A percentile compares a stretch with the other conserved stretches of the same genome.
Conservation (phyloP, 208 protist genomes). For the Phytomonas francai region DNA sequence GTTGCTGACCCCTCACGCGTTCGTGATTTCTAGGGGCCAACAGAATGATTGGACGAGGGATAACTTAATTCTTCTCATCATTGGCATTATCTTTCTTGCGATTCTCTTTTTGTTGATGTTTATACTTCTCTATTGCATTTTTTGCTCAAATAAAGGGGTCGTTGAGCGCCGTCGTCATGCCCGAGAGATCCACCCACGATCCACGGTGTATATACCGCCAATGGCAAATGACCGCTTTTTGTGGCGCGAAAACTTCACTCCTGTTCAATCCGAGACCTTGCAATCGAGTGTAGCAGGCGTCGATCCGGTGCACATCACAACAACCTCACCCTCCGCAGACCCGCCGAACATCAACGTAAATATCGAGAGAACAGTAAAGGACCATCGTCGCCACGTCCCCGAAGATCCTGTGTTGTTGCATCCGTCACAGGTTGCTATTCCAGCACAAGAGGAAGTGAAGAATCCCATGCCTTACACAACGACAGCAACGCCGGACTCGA, state of each 20-base stretch:
- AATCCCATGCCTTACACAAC: constrained; percentile 7
- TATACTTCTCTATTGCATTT: constrained; percentile 62
- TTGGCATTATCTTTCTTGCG: constrained; percentile 62
- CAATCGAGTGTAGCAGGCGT: neutral
- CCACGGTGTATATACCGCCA: neutral
- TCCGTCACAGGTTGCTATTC: neutral
- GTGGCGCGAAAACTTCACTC: neutral
- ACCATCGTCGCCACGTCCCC: constrained; percentile 8
- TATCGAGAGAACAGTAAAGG: neutral
- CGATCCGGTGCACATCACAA: neutral
- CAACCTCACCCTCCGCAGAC: neutral
- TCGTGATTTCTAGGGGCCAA: constrained; percentile 2
- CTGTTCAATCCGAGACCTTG: neutral
- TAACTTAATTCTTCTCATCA: constrained; percentile 62
- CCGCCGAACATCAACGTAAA: neutral
- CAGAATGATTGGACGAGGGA: constrained; percentile 31
- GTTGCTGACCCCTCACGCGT: constrained; percentile 7
- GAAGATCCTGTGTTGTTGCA: constrained; percentile 6
- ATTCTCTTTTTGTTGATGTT: constrained; percentile 62
- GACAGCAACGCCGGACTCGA: constrained; percentile 10
- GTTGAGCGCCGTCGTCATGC: neutral
- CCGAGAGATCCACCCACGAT: neutral
- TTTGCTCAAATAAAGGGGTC: constrained; percentile 9
- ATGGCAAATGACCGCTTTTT: neutral
- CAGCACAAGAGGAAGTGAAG: neutral